phyloP scores from a whole-genome alignment of 345 rosid species.

The Hypericum androsaemum region DNA sequence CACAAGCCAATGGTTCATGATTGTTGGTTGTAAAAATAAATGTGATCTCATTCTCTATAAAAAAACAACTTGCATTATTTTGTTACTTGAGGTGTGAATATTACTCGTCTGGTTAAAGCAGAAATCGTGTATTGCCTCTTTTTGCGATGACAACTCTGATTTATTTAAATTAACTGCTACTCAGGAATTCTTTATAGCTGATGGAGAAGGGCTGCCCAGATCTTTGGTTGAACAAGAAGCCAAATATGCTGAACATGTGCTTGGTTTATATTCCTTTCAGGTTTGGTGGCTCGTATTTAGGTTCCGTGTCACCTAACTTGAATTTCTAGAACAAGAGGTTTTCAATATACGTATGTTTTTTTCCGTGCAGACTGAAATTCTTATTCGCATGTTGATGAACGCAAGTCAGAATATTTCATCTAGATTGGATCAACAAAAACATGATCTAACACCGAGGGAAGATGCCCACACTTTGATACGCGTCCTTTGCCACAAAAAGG shows the following conservation, averaged over 20 bases:
- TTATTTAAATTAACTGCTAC: neutral
- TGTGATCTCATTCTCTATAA: too few species aligned
- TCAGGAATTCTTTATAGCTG: constrained; percentile 88
- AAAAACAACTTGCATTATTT: too few species aligned
- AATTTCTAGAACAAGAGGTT: constrained; percentile 2
- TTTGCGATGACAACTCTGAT: neutral
- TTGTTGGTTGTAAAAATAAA: too few species aligned
- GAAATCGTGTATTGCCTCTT: constrained; percentile 7
- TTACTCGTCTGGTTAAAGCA: neutral
- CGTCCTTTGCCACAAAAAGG: constrained; percentile 93
- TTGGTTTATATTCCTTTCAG: constrained; percentile 64
- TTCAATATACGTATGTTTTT: constrained; percentile 6
- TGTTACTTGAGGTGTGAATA: too few species aligned
- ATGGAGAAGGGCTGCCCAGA: constrained; percentile 90
- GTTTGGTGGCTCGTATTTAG: constrained; percentile 24
- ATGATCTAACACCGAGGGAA: constrained; percentile 30
- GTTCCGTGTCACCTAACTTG: neutral
- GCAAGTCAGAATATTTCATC: constrained; percentile 69
- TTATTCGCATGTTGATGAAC: constrained; percentile 72
- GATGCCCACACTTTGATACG: constrained; percentile 75
- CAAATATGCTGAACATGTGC: constrained; percentile 57
- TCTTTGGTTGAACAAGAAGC: constrained; percentile 82
- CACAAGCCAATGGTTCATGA: too few species aligned
- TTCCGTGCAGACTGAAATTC: constrained; percentile 53
- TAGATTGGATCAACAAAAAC: constrained; percentile 45